Evolutionary conservation across 192 early-diverging fungal genomes (phyloP).

Genomic region (Cetraspora pellucida): DNA sequence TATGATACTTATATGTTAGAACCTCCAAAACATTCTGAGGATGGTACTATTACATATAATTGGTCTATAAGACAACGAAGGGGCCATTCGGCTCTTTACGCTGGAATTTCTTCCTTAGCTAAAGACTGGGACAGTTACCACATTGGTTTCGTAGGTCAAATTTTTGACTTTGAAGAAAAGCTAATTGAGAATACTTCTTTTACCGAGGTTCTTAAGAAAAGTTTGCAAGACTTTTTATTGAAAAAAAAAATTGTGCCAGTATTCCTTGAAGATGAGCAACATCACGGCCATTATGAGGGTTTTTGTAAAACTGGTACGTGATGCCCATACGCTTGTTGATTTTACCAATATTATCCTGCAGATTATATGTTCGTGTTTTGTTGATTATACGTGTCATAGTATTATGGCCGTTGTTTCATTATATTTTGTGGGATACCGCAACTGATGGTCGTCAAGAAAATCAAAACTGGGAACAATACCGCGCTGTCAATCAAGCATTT

Average conservation of each 20-base stretch:
- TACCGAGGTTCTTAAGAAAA: slow-evolving; percentile 52
- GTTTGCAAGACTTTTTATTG: slow-evolving; percentile 56
- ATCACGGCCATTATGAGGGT: slow-evolving; percentile 91
- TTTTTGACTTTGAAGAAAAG: slow-evolving; percentile 58
- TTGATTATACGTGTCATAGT: slow-evolving; percentile 48
- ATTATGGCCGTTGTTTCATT: slow-evolving; percentile 97
- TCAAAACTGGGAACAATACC: slow-evolving; percentile 79
- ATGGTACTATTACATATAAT: slow-evolving; percentile 22
- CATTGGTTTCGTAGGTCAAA: slow-evolving; percentile 74
- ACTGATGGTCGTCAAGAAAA: slow-evolving; percentile 67
- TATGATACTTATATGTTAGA: slow-evolving; percentile 32
- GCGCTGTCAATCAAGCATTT: slow-evolving; percentile 78
- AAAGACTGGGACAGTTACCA: slow-evolving; percentile 64
- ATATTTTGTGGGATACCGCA: slow-evolving; percentile 83
- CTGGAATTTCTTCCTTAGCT: slow-evolving; percentile 73
- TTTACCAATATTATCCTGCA: background rate
- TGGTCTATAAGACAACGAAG: slow-evolving; percentile 62
- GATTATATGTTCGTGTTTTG: background rate
- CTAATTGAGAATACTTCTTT: slow-evolving; percentile 33
- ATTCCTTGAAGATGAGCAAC: slow-evolving; percentile 70
- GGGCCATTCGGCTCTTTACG: slow-evolving; percentile 89
- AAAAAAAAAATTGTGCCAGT: slow-evolving; percentile 73
- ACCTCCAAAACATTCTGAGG: background rate
- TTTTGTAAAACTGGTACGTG: slow-evolving; percentile 88
- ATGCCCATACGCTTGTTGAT: background rate